phyloP scores from a whole-genome alignment of 2,329 filamentous ascomycete genomes.

The Penicillium sp. region DNA sequence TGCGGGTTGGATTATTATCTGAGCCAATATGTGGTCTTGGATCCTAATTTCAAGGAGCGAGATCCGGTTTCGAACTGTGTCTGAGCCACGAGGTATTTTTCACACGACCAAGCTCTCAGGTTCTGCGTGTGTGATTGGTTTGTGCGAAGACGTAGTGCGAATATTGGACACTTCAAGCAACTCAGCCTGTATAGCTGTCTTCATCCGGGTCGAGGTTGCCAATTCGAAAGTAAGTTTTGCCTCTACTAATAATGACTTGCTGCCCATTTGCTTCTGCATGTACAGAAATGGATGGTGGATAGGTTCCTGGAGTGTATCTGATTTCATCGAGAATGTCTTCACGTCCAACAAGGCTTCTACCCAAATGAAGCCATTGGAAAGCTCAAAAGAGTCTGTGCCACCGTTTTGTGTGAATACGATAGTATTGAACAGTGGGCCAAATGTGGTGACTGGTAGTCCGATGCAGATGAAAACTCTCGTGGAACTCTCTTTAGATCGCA shows the following conservation, averaged over 20 bases:
- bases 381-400: background rate
- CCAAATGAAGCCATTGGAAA: background rate
- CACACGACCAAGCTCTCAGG: background rate
- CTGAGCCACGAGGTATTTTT: conserved; percentile 1
- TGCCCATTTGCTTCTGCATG: conserved; percentile 2
- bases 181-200: background rate
- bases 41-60: background rate
- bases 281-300: conserved; percentile 1
- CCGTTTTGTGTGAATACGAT: background rate
- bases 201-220: background rate
- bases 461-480: background rate
- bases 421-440: too few species aligned
- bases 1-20: conserved; percentile 1
- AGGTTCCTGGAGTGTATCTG: background rate
- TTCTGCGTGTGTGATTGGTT: background rate
- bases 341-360: background rate
- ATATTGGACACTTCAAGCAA: conserved; percentile 2
- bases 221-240: conserved; percentile 1
- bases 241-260: background rate
- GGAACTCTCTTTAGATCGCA: background rate
- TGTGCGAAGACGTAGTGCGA: conserved; percentile 2
- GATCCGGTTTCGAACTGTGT: background rate
- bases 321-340: background rate
- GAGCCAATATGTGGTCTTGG: background rate
- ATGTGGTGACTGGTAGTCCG: background rate